Percentiles rank a stretch among this genome's conserved stretches.
Conservation (phyloP, 2,329 filamentous ascomycete species). For the Scorias spongiosa region DNA sequence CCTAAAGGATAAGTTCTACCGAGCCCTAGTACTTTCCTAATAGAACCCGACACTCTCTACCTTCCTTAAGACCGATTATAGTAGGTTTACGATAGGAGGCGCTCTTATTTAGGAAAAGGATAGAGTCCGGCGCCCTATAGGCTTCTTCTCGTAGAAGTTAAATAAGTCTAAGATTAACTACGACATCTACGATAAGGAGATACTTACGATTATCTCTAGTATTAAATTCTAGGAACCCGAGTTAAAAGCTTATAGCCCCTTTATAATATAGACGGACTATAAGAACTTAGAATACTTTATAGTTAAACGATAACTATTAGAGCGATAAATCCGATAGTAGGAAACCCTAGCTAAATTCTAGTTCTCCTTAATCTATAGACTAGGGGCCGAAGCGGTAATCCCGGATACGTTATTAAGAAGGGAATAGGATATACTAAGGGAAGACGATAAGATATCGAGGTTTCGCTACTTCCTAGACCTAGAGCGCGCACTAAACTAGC, state of each 20-base stretch:
- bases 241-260: conserved; percentile 4
- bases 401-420: conserved; percentile 14
- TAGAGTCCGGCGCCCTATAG: conserved; percentile 2
- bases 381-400: too few species aligned
- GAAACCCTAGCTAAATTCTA: too few species aligned
- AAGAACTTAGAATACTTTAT: too few species aligned
- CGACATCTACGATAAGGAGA: too few species aligned
- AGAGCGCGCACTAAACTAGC: conserved; percentile 1
- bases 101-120: too few species aligned
- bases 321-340: too few species aligned
- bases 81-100: too few species aligned
- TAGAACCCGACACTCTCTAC: conserved; percentile 5
- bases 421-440: conserved; percentile 4
- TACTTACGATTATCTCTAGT: conserved; percentile 15
- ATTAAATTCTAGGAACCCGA: conserved; percentile 13
- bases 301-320: too few species aligned
- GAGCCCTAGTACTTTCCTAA: conserved; percentile 4
- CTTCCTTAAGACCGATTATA: too few species aligned
- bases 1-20: conserved; percentile 7
- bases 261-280: conserved; percentile 15
- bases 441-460: conserved; percentile 1
- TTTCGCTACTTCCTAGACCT: conserved; percentile 3
- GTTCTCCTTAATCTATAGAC: too few species aligned
- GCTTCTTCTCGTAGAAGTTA: conserved; percentile 14
- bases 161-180: conserved; percentile 12